These are phyloP conservation scores for Colletotrichum salicis DNA, from an alignment of 2,329 filamentous ascomycete species.

Conservation along the genomic window DNA sequence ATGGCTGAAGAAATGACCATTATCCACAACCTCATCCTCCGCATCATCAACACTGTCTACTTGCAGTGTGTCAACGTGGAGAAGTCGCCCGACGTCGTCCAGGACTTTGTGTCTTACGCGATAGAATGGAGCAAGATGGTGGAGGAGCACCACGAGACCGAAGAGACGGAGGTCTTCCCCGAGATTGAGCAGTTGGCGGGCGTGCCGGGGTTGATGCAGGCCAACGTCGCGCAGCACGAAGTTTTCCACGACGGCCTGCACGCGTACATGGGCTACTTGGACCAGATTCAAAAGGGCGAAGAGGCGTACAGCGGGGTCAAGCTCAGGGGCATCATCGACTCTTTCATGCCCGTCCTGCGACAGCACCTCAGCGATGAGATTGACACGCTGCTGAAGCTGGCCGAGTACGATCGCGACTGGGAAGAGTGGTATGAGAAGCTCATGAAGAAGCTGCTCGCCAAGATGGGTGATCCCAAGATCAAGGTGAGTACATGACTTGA, in stretches of 20 bases:
- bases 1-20: slow-evolving; percentile 46
- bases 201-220: slow-evolving; percentile 42
- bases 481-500: slow-evolving; percentile 34
- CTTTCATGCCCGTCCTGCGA: slow-evolving; percentile 47
- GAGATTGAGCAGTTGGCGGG: slow-evolving; percentile 43
- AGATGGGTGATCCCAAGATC: slow-evolving; percentile 32
- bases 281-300: slow-evolving; percentile 40
- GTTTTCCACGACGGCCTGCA: slow-evolving; percentile 47
- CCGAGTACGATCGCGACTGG: slow-evolving; percentile 49
- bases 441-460: slow-evolving; percentile 34
- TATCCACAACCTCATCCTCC: slow-evolving; percentile 45
- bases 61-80: slow-evolving; percentile 41
- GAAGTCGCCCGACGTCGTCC: slow-evolving; percentile 36
- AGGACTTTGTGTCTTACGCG: slow-evolving; percentile 44
- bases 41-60: slow-evolving; percentile 43
- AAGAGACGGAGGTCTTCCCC: slow-evolving; percentile 48
- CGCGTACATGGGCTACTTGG: slow-evolving; percentile 45
- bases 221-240: slow-evolving; percentile 48
- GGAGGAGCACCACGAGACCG: slow-evolving; percentile 45
- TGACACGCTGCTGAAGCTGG: slow-evolving; percentile 46
- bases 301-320: slow-evolving; percentile 46
- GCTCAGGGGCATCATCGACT: slow-evolving; percentile 46
- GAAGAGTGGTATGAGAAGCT: slow-evolving; percentile 42
- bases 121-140: slow-evolving; percentile 39
- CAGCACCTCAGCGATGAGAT: slow-evolving; percentile 54